Base-by-base conservation (phyloP, 2,329 filamentous ascomycete species). In the Aspergillus sp. region DNA sequence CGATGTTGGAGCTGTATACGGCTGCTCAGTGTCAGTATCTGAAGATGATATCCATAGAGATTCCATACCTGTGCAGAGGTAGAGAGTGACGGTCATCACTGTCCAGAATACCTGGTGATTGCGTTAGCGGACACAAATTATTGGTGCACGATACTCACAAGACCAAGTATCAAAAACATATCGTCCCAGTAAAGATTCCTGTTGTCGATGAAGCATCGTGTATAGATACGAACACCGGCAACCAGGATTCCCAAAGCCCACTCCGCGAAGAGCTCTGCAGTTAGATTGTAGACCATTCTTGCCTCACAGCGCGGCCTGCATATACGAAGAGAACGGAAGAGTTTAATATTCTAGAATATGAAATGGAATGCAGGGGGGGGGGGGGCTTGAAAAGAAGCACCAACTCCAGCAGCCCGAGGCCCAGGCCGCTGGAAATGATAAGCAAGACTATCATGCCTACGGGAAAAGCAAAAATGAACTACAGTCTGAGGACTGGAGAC, bases 251-350 rank as follows among this genome's bases (percentile, higher is more conserved):
- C 63, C 35, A 65, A 58, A 14, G 59, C 61, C 57, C 59, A 63
- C 45, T 65, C 61, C 11, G 57, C 56, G 27, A 63, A 65, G 37
- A 65, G 58, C 53, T 65, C 63, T n/a, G 62, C 59, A 14, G 61
- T 43, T 5, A 61, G 39, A 52, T 60, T 65, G 51, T 63, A 65
- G 15, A 33, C 48, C 61, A 63, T 63, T 1, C 15, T 51, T 24
- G 23, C 23, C 2, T 24, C 7, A 6, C 6, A 24, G 6, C 23
- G 6, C 23, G 6, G 6, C 7, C 23, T 24, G 23, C 23, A 24
- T 24, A 24, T 24, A 24, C 6, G 5, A 24, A 24, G 23, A 24
- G 6, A 24, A 7, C 6, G 6, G 23, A 24, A 7, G 6, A 24
- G 23, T 24, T 24, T 7, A 24, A 24, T 7, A 24, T 24, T 24